A percentile compares a stretch with the other conserved stretches of the same genome.
phyloP scores from a whole-genome alignment of 257 asterid species.

The Primulina tabacum region DNA sequence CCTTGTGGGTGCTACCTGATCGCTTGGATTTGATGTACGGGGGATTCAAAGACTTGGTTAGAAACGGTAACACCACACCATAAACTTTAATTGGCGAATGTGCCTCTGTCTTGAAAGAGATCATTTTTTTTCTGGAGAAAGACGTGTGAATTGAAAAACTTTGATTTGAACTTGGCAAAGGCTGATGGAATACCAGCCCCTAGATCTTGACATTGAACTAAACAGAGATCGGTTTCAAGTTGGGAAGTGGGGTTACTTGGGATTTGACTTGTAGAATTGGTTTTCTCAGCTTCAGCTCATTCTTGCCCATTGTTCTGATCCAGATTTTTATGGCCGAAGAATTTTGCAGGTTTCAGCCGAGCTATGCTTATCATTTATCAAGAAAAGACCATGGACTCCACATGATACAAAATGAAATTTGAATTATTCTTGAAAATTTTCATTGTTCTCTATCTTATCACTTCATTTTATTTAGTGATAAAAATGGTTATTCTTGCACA shows the following conservation, averaged over 20 bases:
- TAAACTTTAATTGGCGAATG: background rate
- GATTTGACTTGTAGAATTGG: background rate
- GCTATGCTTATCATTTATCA: background rate
- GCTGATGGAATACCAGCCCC: background rate
- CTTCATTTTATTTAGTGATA: background rate
- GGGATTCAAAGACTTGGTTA: background rate
- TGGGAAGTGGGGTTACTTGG: background rate
- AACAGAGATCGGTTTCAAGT: background rate
- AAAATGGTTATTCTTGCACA: background rate
- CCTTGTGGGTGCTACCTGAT: constrained; percentile 37
- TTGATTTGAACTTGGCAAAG: background rate
- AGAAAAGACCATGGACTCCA: background rate
- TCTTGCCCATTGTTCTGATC: background rate
- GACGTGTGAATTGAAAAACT: background rate
- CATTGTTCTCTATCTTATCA: background rate
- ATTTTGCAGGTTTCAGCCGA: background rate
- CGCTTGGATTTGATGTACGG: background rate
- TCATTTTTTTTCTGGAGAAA: background rate
- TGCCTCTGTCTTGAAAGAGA: background rate
- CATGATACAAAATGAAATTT: background rate
- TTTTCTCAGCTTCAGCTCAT: background rate
- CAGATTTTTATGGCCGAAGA: background rate
- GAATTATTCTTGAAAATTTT: background rate
- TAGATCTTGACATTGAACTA: background rate
- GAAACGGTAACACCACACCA: background rate